Base-by-base conservation (phyloP, 495 filamentous ascomycete genomes). In the Neurospora discreta region DNA sequence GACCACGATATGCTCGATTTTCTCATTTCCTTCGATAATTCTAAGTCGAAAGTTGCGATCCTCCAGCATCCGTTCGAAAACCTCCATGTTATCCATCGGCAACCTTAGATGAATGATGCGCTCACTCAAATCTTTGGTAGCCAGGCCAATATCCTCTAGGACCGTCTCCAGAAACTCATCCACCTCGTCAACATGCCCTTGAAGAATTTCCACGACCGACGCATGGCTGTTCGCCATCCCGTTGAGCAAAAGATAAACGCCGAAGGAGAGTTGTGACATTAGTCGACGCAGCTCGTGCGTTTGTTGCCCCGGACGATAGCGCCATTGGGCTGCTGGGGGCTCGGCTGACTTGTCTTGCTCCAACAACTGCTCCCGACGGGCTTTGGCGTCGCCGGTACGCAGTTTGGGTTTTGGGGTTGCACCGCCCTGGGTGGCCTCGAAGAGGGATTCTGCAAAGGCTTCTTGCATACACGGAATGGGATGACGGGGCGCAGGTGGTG, bases 241-340 rank as follows among this genome's bases (percentile, higher is more conserved):
- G 75, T 94, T 90, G 41, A 95, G 89, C 40, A 99, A 83, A 15
- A 99, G 86, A 81, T 98, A 92, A 39, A 98, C 89, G 38, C 96
- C 95, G 79, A 98, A 99, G 0, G 91, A 90, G 75, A 98, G 94
- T 77, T 99, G 95, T 9, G 95, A 90, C 76, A 94, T 87, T 69
- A 98, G 85, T 81, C 97, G 97, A 86, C 90, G 91, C 44, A 99
- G 84, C 71, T 94, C 92, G 81, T 99, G 95, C 76, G 92, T 89
- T 72, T 85, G 84, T 72, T 85, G 84, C 42, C 86, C 87, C 1
- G 89, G 83, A 71, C 88, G 88, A 78, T 91, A 87, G 70, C 89
- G 86, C 94, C 93, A 97, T 80, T 87, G 81, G 68, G 90, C 87
- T 15, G 88, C 89, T 77, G 90, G 89, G 3, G 92, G 85, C 10